Conservation (phyloP, 139 green algal genomes). For the Desmodesmus armatus region DNA sequence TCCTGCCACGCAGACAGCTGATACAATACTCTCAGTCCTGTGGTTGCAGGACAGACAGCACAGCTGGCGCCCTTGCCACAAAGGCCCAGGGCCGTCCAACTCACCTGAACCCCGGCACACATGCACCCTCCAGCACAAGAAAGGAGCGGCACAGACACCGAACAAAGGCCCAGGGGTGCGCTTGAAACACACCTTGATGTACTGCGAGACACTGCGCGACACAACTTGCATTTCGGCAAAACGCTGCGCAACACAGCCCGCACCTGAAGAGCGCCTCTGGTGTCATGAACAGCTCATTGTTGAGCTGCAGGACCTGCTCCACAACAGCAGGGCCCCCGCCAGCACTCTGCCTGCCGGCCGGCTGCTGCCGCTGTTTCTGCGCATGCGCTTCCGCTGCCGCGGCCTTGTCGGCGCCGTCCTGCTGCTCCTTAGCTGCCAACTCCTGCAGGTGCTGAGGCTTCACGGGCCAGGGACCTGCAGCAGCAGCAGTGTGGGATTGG, state of each 20-base stretch:
- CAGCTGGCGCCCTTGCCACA: no score
- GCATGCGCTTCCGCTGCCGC: slow-evolving; percentile 18
- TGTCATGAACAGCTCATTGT: slow-evolving; percentile 99
- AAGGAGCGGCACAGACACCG: no score
- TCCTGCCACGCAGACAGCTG: no score
- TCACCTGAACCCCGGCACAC: no score
- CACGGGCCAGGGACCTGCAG: slow-evolving; percentile 14
- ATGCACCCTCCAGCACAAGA: not conserved
- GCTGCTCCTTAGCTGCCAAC: not conserved
- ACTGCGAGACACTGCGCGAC: not conserved
- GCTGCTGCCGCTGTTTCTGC: slow-evolving; percentile 5
- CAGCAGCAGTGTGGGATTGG: no score
- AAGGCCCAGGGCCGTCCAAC: no score
- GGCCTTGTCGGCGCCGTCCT: not conserved
- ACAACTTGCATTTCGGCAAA: not conserved
- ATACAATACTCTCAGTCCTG: no score
- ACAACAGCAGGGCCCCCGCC: slow-evolving; percentile 19
- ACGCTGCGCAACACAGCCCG: slow-evolving; percentile 31
- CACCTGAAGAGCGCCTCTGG: slow-evolving; percentile 89
- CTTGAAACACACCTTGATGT: no score
- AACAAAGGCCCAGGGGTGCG: no score
- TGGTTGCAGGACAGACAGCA: no score
- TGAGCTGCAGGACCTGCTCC: slow-evolving; percentile 85
- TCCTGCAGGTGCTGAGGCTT: slow-evolving; percentile 32
- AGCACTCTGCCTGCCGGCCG: slow-evolving; percentile 13